phyloP scores from a whole-genome alignment of 805 yeast species.

The Saccharomyces kudriavzevii region DNA sequence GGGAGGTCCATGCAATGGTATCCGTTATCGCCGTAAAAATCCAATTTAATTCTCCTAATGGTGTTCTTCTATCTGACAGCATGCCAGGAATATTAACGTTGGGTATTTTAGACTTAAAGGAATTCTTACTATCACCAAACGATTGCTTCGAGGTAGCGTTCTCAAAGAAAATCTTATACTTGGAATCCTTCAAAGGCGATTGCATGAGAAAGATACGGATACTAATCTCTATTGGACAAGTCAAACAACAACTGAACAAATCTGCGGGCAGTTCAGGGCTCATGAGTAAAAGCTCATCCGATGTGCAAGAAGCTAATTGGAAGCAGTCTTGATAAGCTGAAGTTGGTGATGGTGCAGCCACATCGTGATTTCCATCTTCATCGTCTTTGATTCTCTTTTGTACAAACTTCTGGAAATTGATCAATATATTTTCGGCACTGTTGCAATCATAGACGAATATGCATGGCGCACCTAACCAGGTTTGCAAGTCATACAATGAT shows the following conservation, averaged over 20 bases:
- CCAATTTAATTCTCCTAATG: conserved; percentile 94
- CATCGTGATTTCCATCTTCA: conserved; percentile 44
- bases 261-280: conserved; percentile 94
- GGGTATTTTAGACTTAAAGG: conserved; percentile 21
- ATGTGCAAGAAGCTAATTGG: conserved; percentile 86
- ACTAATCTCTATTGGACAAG: conserved; percentile 92
- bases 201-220: conserved; percentile 87
- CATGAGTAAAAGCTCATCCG: conserved; percentile 83
- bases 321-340: conserved; percentile 70
- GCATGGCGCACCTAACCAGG: conserved; percentile 97
- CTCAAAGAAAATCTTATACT: conserved; percentile 35
- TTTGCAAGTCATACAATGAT: conserved; percentile 85
- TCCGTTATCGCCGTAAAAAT: conserved; percentile 96
- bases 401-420: conserved; percentile 81
- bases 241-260: conserved; percentile 86
- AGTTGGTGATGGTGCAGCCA: conserved; percentile 37
- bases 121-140: conserved; percentile 12
- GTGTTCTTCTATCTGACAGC: conserved; percentile 86
- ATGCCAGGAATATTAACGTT: conserved; percentile 77
- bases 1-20: conserved; percentile 93
- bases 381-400: conserved; percentile 86
- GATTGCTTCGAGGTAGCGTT: conserved; percentile 19
- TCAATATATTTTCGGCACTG: conserved; percentile 87
- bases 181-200: conserved; percentile 48
- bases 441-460: conserved; percentile 91